Percentiles rank a stretch among this genome's conserved stretches.
phyloP scores from a whole-genome alignment of 768 basidiomycete genomes.

The Amanita rimosa region DNA sequence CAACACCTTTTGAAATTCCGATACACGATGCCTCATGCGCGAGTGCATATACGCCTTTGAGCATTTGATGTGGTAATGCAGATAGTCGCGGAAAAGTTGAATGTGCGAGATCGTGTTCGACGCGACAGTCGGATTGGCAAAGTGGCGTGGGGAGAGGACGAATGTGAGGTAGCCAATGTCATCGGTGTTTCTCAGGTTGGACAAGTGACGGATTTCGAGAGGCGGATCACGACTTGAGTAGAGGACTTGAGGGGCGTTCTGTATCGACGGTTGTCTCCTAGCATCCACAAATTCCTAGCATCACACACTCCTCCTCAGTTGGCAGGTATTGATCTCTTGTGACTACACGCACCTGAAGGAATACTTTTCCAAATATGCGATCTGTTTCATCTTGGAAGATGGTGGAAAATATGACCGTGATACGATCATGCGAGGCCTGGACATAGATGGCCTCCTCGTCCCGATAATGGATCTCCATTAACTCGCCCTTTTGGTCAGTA shows the following conservation, averaged over 20 bases:
- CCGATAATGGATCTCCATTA: constrained; percentile 91
- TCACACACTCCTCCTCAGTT: not conserved
- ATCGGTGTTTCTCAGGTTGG: constrained; percentile 71
- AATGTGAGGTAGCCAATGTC: constrained; percentile 97
- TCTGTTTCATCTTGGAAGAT: constrained; percentile 97
- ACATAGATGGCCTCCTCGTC: constrained; percentile 97
- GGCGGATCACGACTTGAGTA: constrained; percentile 94
- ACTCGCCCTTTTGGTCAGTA: constrained; percentile 59
- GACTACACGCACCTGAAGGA: constrained; percentile 67
- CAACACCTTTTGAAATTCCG: constrained; percentile 92
- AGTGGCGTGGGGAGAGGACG: constrained; percentile 95
- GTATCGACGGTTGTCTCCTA: constrained; percentile 83
- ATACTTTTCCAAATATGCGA: constrained; percentile 94
- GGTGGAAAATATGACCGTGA: constrained; percentile 96
- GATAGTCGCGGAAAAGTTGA: constrained; percentile 93
- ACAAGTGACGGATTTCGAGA: constrained; percentile 85
- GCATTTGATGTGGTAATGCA: constrained; percentile 99
- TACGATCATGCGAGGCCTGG: constrained; percentile 86
- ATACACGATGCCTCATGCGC: constrained; percentile 86
- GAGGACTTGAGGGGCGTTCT: constrained; percentile 94
- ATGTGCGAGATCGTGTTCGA: constrained; percentile 84
- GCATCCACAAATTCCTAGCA: constrained; percentile 93
- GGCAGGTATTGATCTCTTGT: not conserved
- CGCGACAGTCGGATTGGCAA: constrained; percentile 57
- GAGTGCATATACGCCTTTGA: constrained; percentile 99